Evolutionary conservation across 1,284 basidiomycete genomes (phyloP), one percentile per base, ranked within the genome.

Genomic region (Irpex sp.): DNA sequence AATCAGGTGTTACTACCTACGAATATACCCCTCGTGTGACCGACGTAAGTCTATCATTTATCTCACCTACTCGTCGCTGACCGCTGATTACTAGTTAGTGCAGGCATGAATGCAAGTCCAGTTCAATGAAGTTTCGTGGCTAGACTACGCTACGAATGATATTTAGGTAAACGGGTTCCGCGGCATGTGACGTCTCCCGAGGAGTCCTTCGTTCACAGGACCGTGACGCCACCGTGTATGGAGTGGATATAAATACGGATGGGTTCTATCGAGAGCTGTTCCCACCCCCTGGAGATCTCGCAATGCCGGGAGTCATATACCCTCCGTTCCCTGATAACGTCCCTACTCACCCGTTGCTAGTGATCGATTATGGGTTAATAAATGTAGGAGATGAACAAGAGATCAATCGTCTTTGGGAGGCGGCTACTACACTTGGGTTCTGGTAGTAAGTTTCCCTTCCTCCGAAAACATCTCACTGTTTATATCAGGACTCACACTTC

Each of bases 321-420:
- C 61, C 61, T 7, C 61, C 61, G 8, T 62, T 62, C 37, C 61
- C 61, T n/a, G 57, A 62, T 3, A 49, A 59, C 51, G 37, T 62
- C 13, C 57, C 56, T 11, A 58, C 56, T 15, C 61, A 62, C 31
- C 57, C 61, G 15, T 57, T 62, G 4, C 57, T 62, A 17, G 61
- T 62, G 8, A 49, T 62, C n/a, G 61, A 62, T 36, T 62, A 58
- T 21, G 13, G 52, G 13, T 38, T 62, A 7, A 44, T 62, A 31
- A 62, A 62, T 17, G 13, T 38, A 15, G 61, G 61, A 8, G 61
- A 62, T 31, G 5, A 19, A 9, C 48, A 44, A 4, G 61, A 62
- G 17, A 54, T 59, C 15, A 57, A 59, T 31, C 57, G 55, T 47
- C 61, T 62, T 5, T 62, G 61, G 57, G 61, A 62, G 17, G 61